A percentile compares a stretch with the other conserved stretches of the same genome.
phyloP scores from a whole-genome alignment of 495 filamentous ascomycete genomes.

The Lasiosphaeria miniovina region DNA sequence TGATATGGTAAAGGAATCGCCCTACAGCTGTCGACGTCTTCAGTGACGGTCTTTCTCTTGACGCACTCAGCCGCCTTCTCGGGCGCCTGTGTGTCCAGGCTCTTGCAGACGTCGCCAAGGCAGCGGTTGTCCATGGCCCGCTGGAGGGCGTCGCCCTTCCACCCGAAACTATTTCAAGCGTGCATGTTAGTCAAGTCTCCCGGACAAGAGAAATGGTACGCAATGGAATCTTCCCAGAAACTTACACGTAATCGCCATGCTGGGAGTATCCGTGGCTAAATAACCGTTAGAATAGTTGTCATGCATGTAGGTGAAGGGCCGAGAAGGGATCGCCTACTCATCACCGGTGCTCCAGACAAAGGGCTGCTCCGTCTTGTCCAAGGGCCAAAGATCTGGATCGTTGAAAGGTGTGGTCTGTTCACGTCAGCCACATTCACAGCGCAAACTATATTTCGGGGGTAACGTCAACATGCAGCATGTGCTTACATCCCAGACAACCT shows the following conservation, averaged over 20 bases:
- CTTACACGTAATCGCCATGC: constrained; percentile 34
- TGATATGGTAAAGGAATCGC: background rate
- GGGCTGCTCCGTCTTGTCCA: constrained; percentile 36
- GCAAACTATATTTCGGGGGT: too few relatives aligned
- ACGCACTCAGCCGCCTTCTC: constrained; percentile 30
- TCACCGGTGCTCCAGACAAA: constrained; percentile 46
- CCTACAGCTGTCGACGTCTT: constrained; percentile 35
- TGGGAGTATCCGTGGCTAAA: constrained; percentile 28
- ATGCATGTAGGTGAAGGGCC: constrained; percentile 3
- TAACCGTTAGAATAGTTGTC: constrained; percentile 20
- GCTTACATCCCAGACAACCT: constrained; percentile 35
- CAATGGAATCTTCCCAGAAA: too few relatives aligned
- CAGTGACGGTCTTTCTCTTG: constrained; percentile 24
- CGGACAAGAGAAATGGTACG: background rate
- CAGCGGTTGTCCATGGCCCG: constrained; percentile 35
- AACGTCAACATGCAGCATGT: background rate
- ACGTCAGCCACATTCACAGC: background rate
- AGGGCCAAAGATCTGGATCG: constrained; percentile 35
- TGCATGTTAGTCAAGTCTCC: background rate
- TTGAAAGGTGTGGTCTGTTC: constrained; percentile 31
- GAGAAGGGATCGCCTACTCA: constrained; percentile 5
- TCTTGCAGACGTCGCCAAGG: constrained; percentile 29
- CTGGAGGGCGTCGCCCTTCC: constrained; percentile 36
- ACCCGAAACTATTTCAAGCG: constrained; percentile 23
- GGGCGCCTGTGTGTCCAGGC: constrained; percentile 30